Conservation (phyloP, 768 basidiomycete species). For the Auricularia auricula-judae region DNA sequence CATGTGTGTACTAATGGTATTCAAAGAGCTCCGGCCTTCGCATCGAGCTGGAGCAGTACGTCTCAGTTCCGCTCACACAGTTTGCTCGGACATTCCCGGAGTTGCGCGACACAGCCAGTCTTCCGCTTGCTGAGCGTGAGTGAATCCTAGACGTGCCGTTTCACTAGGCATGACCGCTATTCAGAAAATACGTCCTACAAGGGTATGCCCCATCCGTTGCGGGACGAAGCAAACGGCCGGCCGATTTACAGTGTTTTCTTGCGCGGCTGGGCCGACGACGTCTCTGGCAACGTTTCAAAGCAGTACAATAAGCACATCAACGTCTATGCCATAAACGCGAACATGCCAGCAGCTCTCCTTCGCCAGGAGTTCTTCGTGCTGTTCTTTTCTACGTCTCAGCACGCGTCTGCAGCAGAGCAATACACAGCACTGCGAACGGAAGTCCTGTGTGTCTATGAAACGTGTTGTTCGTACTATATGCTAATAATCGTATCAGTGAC, state of each 20-base stretch:
- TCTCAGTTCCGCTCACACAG: too few species aligned
- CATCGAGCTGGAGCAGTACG: too few species aligned
- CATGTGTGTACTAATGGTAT: too few species aligned
- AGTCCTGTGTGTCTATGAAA: background rate
- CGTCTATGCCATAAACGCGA: constrained; percentile 1
- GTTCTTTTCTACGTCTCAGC: background rate
- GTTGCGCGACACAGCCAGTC: too few species aligned
- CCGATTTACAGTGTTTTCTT: constrained; percentile 2
- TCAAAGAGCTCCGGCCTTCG: too few species aligned
- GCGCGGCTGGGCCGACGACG: constrained; percentile 7
- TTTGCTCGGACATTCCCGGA: too few species aligned
- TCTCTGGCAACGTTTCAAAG: constrained; percentile 8
- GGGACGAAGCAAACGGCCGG: background rate
- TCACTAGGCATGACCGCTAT: too few species aligned
- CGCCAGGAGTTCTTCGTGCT: background rate
- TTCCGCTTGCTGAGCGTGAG: too few species aligned
- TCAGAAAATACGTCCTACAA: too few species aligned
- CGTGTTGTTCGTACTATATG: too few species aligned
- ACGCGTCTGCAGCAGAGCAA: background rate
- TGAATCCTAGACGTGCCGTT: too few species aligned
- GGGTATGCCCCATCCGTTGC: constrained; percentile 6
- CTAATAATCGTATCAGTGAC: too few species aligned
- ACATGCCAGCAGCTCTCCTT: constrained; percentile 1
- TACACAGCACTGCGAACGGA: background rate
- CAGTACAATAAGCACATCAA: constrained; percentile 5